A percentile compares a stretch with the other conserved stretches of the same genome.
Evolutionary conservation across 2,329 filamentous ascomycete genomes (phyloP).

Genomic region (Hymenoscyphus linearis): DNA sequence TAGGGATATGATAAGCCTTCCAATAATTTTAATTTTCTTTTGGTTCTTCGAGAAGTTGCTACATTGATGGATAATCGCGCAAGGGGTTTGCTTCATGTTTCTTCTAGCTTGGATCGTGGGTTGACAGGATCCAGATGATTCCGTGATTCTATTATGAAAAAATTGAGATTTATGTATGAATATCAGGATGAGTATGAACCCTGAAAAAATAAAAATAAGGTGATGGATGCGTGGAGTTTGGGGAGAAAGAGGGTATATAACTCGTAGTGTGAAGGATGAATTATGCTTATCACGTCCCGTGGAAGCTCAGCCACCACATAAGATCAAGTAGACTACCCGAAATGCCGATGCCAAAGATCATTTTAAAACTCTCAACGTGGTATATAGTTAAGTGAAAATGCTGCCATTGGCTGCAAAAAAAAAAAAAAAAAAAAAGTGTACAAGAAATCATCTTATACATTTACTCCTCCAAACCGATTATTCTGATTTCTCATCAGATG

Average conservation of each 20-base stretch:
- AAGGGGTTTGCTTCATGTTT: no score
- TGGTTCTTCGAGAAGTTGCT: neutral
- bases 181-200: neutral
- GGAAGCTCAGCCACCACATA: neutral
- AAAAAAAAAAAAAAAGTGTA: no score
- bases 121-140: neutral
- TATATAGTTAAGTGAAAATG: neutral
- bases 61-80: no score
- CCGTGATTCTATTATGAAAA: neutral
- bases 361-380: neutral
- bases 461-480: neutral
- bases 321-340: neutral
- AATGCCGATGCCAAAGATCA: neutral
- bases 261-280: no score
- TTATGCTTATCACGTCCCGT: no score
- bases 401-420: neutral
- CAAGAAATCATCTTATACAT: neutral
- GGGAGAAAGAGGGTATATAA: no score
- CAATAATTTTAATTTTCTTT: neutral
- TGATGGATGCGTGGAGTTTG: no score
- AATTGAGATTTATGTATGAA: neutral
- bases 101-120: neutral
- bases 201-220: no score
- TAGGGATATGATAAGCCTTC: neutral
- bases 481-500: slow-evolving; percentile 25